Evolutionary conservation across 2,329 filamentous ascomycete species (phyloP), one percentile per base, ranked within the genome.

Genomic region (Fusarium duplospermum): DNA sequence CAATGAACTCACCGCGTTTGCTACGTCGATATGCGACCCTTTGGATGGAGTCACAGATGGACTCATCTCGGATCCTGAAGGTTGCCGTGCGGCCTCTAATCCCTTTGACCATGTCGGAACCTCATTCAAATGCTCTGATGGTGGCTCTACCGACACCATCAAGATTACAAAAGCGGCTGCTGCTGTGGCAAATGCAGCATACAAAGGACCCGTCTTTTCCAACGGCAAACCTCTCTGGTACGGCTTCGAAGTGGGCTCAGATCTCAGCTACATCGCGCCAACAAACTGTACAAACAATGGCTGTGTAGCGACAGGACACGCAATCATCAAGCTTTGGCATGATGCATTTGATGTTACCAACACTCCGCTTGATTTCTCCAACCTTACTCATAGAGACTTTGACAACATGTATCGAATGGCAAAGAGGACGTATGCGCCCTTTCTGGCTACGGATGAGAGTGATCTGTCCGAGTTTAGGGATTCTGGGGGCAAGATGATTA

Each of bases 1-100:
- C 4, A 54, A 45, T 11, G 35, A 63, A 4, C 22, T 75, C 6
- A 62, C 59, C 2, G 11, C 33, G 4, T 45, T 62, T 13, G 71
- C 73, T 0, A 56, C 60, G 1, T 31, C 27, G 2, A 57, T 35
- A 8, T 80, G 78, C 36, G 78, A 80, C 22, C 68, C 54, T 3
- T 45, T 73, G 3, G 77, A 80, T 47, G 76, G 77, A 16, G 70
- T 75, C 3, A 38, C 63, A 3, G 78, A 79, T 35, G 77, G 77
- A 0, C 62, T 78, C 33, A 75, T 80, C 38, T 62, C 73, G 3
- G 70, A 78, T 16, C 62, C 68, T 5, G 59, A 58, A 1, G 66
- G 22, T 4, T 64, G 56, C 16, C 63, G 66, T 13, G 33, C 29
- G 1, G 27, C 1, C 6, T 71, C 69, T 29, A 9, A 66, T 10